A percentile compares a stretch with the other conserved stretches of the same genome.
These are phyloP conservation scores for Heliamphora pulchella DNA, from an alignment of 179 eudicot species.

Conservation along the genomic window DNA sequence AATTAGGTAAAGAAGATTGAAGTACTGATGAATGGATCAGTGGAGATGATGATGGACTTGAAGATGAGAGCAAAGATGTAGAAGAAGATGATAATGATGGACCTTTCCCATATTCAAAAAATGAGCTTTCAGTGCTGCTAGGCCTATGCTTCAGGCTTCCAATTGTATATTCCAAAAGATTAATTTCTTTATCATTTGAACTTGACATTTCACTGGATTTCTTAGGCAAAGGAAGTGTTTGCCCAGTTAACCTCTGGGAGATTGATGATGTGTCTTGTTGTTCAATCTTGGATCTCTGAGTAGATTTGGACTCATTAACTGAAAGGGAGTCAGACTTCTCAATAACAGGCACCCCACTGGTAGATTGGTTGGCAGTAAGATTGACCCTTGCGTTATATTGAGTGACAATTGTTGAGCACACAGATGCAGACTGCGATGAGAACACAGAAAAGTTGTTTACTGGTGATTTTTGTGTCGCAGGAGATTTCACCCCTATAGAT, in stretches of 20 bases:
- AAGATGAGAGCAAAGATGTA: conserved; percentile 20
- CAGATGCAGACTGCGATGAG: conserved; percentile 24
- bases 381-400: conserved; percentile 12
- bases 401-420: conserved; percentile 14
- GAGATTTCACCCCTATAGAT: conserved; percentile 19
- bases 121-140: conserved; percentile 22
- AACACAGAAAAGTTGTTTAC: conserved; percentile 20
- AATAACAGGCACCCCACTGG: conserved; percentile 15
- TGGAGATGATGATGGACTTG: conserved; percentile 25
- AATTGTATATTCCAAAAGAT: conserved; percentile 20
- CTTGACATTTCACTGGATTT: conserved; percentile 21
- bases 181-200: conserved; percentile 24
- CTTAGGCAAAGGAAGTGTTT: conserved; percentile 25
- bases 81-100: conserved; percentile 23
- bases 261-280: conserved; percentile 24
- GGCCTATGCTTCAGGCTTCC: conserved; percentile 23
- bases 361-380: conserved; percentile 25
- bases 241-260: conserved; percentile 22
- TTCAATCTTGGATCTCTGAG: conserved; percentile 21
- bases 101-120: conserved; percentile 20
- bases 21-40: conserved; percentile 22
- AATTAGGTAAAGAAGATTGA: conserved; percentile 25
- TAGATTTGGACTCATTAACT: conserved; percentile 19
- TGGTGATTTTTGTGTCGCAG: conserved; percentile 20
- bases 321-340: conserved; percentile 21